Evolutionary conservation across 345 rosid genomes (phyloP), one percentile per base, ranked within the genome.

Genomic region (Clarkia xantiana): DNA sequence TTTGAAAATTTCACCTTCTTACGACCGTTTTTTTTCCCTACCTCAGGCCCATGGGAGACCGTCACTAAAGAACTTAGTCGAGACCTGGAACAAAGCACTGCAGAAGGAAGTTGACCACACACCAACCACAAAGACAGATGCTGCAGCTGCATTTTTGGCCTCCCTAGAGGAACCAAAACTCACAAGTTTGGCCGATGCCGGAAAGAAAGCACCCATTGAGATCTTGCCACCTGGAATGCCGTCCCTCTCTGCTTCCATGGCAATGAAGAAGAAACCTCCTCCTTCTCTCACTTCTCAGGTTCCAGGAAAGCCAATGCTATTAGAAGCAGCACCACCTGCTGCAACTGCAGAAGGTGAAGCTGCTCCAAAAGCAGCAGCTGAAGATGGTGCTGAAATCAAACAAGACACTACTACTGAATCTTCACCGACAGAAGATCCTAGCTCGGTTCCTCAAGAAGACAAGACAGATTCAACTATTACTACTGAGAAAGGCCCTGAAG

Each of bases 211-310:
- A 23, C 80, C 93, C 1, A 76, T 91, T 64, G 93, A 91, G 71
- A 80, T 91, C 47, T 76, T 86, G 43, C 96, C 96, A 34, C 96
- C 96, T 6, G 94, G 96, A 58, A 81, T 86, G 96, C 79, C 94
- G 8, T 79, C 94, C 53, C 77, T 86, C 44, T 69, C 81, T 25
- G 82, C 89, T 62, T 71, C 86, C 39, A 75, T 84, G 57, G 55
- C 88, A 40, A 65, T 71, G 55, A 82, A 82, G 67, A 83, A 83
- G 66, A 86, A 81, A 42, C 85, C 89, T 13, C 53, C 58, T 56
- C 71, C 73, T 13, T 48, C 58, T 56, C 71, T 71, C 36, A 66
- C 58, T 5, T 23, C 64, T 0, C 78, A 64, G 49, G 69, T 52
- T 62, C 45, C 79, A 76, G 56, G 76, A 82, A 77, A 79, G 54